These are phyloP conservation scores for Nicotiana knightiana DNA, from an alignment of 257 asterid genomes.

Conservation along the genomic window DNA sequence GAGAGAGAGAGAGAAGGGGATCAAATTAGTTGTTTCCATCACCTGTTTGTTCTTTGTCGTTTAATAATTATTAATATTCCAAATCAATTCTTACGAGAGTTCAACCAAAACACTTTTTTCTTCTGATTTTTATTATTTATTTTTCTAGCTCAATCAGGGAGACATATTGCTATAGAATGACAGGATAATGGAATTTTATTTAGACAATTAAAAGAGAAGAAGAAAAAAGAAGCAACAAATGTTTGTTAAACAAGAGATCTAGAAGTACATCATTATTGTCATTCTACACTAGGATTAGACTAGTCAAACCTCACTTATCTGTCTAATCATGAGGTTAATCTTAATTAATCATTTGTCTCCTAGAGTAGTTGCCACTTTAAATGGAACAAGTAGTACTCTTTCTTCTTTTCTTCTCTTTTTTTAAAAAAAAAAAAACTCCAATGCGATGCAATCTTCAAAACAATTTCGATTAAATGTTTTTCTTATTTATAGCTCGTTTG, in stretches of 20 bases:
- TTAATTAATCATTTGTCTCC: neutral
- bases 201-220: neutral
- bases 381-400: neutral
- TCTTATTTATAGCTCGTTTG: no score
- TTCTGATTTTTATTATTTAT: neutral
- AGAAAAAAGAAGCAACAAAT: neutral
- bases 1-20: neutral
- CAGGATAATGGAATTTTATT: neutral
- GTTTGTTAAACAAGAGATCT: neutral
- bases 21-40: neutral
- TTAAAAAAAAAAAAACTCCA: no score
- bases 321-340: neutral
- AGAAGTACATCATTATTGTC: neutral
- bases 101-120: neutral
- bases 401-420: no score
- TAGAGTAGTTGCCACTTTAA: neutral
- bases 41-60: conserved; percentile 1
- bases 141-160: neutral
- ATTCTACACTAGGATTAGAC: neutral
- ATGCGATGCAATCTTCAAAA: no score
- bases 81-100: neutral
- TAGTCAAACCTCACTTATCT: conserved; percentile 9
- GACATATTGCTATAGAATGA: neutral
- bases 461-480: no score
- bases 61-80: conserved; percentile 8